Evolutionary conservation across 1,284 basidiomycete species (phyloP).

Genomic region (Microbotryum scabiosae): DNA sequence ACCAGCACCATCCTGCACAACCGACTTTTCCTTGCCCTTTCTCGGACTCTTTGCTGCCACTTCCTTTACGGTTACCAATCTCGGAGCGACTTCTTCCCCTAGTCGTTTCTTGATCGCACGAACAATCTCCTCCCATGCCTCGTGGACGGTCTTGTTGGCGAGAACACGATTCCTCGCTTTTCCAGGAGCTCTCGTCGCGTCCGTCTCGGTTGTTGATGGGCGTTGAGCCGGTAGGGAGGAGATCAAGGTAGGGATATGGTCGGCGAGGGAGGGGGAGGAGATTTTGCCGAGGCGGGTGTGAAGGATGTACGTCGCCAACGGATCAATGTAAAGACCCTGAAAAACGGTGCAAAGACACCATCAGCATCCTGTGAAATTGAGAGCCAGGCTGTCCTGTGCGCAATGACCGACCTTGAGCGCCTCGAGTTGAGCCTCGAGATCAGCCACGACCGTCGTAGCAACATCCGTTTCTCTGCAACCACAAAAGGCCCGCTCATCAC

Average conservation of each 20-base stretch:
- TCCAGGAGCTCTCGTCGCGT: conserved; percentile 3
- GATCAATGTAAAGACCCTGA: conserved; percentile 55
- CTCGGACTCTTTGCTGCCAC: conserved; percentile 30
- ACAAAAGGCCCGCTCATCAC: neutral
- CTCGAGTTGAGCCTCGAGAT: conserved; percentile 60
- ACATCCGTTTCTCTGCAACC: conserved; percentile 38
- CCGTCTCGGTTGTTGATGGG: conserved; percentile 2
- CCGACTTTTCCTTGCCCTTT: conserved; percentile 24
- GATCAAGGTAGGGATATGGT: conserved; percentile 17
- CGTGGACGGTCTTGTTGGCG: conserved; percentile 30
- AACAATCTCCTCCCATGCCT: conserved; percentile 25
- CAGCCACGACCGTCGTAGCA: conserved; percentile 42
- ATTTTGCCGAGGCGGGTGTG: conserved; percentile 67
- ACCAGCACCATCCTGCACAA: conserved; percentile 1
- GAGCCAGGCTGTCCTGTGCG: neutral
- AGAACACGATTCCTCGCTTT: conserved; percentile 35
- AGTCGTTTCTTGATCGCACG: conserved; percentile 21
- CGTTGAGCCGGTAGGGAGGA: conserved; percentile 45
- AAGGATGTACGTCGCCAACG: conserved; percentile 56
- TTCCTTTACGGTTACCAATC: conserved; percentile 25
- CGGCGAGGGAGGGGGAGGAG: conserved; percentile 40
- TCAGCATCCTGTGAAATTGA: neutral
- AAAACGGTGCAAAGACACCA: too few relatives aligned
- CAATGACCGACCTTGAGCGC: conserved; percentile 52
- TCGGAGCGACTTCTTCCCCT: conserved; percentile 14